Evolutionary conservation across 2,329 filamentous ascomycete species (phyloP).

Genomic region (Stromatinia cepivora): DNA sequence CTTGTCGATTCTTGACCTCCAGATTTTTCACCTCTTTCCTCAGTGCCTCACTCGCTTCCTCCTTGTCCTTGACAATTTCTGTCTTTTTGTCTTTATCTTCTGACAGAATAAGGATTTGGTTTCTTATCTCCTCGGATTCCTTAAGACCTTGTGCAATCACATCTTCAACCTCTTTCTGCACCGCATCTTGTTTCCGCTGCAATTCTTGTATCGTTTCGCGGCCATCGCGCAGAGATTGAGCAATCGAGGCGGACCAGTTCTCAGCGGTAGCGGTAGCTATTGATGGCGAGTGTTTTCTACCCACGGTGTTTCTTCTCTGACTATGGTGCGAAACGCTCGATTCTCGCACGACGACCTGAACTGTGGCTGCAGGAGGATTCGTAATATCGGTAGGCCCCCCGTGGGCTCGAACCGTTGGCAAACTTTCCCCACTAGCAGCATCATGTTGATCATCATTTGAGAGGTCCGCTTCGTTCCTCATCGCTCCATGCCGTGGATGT

Average conservation of each 20-base stretch:
- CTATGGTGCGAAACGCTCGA: constrained; percentile 55
- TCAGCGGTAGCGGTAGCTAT: constrained; percentile 46
- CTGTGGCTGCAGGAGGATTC: constrained; percentile 57
- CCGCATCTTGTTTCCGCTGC: constrained; percentile 75
- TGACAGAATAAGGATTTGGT: constrained; percentile 65
- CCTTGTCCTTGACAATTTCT: constrained; percentile 80
- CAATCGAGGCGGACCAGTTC: constrained; percentile 41
- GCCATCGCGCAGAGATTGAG: constrained; percentile 51
- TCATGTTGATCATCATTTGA: constrained; percentile 52
- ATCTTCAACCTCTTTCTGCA: constrained; percentile 82
- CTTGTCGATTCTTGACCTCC: constrained; percentile 77
- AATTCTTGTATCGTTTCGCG: constrained; percentile 73
- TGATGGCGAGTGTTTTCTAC: constrained; percentile 66
- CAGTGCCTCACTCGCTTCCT: constrained; percentile 82
- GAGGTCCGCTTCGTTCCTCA: constrained; percentile 57
- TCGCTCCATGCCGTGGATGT: constrained; percentile 58
- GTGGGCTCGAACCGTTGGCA: constrained; percentile 45
- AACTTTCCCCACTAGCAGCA: constrained; percentile 49
- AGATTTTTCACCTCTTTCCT: constrained; percentile 77
- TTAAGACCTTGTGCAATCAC: constrained; percentile 67
- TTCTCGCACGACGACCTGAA: constrained; percentile 65
- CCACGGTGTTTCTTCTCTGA: constrained; percentile 65
- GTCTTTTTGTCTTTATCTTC: constrained; percentile 78
- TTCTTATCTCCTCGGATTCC: constrained; percentile 70
- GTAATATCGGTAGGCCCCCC: constrained; percentile 62